Percentiles rank a stretch among this genome's conserved stretches.
phyloP scores from a whole-genome alignment of 2,329 filamentous ascomycete genomes.

The Dactylella cylindrospora region DNA sequence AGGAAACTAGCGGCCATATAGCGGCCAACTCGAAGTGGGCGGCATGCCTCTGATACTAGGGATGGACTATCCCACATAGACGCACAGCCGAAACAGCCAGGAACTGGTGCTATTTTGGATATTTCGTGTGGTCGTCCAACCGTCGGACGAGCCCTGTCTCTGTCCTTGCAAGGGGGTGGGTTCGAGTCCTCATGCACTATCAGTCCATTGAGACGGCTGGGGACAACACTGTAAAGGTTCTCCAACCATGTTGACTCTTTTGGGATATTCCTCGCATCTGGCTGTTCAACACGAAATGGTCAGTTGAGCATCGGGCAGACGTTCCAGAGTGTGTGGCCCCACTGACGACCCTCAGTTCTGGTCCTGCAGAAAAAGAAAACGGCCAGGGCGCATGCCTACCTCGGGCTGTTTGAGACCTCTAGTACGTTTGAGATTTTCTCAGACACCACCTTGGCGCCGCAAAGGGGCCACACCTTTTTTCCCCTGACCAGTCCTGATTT shows the following conservation, averaged over 20 bases:
- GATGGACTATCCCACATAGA: too few relatives aligned
- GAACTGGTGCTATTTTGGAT: slow-evolving; percentile 43
- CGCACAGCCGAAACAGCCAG: slow-evolving; percentile 35
- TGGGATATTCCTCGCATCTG: slow-evolving; percentile 14
- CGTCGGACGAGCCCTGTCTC: neutral
- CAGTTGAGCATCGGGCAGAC: slow-evolving; percentile 25
- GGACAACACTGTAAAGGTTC: slow-evolving; percentile 12
- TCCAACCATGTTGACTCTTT: neutral
- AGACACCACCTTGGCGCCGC: slow-evolving; percentile 36
- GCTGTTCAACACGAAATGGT: slow-evolving; percentile 23
- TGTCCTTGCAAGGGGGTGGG: slow-evolving; percentile 22
- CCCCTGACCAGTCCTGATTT: slow-evolving; percentile 40
- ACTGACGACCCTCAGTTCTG: slow-evolving; percentile 24
- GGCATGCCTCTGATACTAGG: too few relatives aligned
- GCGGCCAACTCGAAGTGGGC: too few relatives aligned
- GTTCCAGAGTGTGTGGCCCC: too few relatives aligned
- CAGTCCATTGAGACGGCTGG: slow-evolving; percentile 1
- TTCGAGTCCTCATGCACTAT: slow-evolving; percentile 8
- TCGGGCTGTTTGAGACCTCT: slow-evolving; percentile 35
- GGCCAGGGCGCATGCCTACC: slow-evolving; percentile 10
- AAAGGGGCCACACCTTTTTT: slow-evolving; percentile 7
- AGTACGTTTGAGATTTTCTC: slow-evolving; percentile 43
- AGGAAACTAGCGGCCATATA: too few relatives aligned
- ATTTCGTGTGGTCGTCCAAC: slow-evolving; percentile 14
- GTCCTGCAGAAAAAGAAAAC: slow-evolving; percentile 41